Base-by-base conservation (phyloP, 345 rosid species). In the Populus pruinosa region DNA sequence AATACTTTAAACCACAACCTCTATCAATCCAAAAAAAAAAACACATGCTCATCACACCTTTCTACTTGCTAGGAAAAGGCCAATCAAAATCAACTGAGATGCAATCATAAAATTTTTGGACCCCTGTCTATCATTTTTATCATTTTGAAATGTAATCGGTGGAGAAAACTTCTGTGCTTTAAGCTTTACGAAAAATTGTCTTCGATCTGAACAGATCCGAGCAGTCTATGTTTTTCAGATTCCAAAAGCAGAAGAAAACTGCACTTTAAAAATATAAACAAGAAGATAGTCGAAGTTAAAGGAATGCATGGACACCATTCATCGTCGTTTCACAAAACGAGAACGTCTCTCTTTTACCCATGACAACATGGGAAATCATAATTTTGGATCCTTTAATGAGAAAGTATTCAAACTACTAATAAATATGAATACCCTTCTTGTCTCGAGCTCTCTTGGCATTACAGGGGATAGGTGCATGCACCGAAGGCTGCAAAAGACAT, bases 401-500 rank as follows among this genome's bases (percentile, higher is more conserved):
- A 53, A 47, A 53, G 0, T 53, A 53, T 6, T 18, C 59, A 53
- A 41, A 53, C 59, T 53, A 20, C 59, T 6, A 56, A 21, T 2
- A 55, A 21, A 55, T 20, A 21, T 21, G 27, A 55, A 55, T 3
- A n/a, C 13, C 62, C 27, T 8, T 55, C 25, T 55, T 55, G 27
- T 21, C 62, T 55, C 25, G 25, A 55, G 62, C 12, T 66, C 12
- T 29, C 20, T 16, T 18, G 0, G 12, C 49, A 3, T 29, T 35
- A 47, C 21, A 33, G 62, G 1, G 73, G 73, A 69, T 69, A 39
- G 20, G 2, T 38, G 39, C 68, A 11, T 29, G 68, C 14, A 18
- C 79, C 79, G 12, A 36, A 69, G 61, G 79, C 73, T 55, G 73
- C 55, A 39, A 31, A 47, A 20, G 18, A 25, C 29, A 41, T 35